These are phyloP conservation scores for Amniculicola lignicola DNA, from an alignment of 495 filamentous ascomycete species.

Conservation along the genomic window DNA sequence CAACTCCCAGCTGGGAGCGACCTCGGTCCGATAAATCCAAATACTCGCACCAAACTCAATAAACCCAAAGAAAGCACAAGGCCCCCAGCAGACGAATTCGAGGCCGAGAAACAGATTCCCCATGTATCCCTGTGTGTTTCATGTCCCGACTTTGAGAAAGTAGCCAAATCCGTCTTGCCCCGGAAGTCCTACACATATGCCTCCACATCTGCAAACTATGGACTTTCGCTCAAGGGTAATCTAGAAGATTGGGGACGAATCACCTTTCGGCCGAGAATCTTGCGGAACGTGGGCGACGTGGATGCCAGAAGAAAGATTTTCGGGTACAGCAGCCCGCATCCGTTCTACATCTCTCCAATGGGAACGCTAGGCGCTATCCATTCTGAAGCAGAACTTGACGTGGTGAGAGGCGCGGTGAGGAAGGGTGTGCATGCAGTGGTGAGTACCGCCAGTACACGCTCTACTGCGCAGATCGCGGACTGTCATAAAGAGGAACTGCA, in stretches of 20 bases:
- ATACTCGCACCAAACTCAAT: constrained; percentile 16
- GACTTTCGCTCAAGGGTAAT: constrained; percentile 23
- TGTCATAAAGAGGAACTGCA: constrained; percentile 7
- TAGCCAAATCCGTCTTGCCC: constrained; percentile 17
- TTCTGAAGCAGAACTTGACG: constrained; percentile 25
- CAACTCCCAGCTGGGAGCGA: constrained; percentile 13
- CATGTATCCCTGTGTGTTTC: constrained; percentile 23
- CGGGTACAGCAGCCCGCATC: constrained; percentile 18
- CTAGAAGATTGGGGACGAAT: constrained; percentile 22
- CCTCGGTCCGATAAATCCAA: constrained; percentile 21
- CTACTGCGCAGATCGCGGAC: constrained; percentile 12
- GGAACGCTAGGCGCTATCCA: constrained; percentile 27
- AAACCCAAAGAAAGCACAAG: constrained; percentile 5
- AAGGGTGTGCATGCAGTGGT: constrained; percentile 26
- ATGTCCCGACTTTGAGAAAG: constrained; percentile 25
- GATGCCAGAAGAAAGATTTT: constrained; percentile 18
- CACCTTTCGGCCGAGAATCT: constrained; percentile 29
- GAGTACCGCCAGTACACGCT: constrained; percentile 10
- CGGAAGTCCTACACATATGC: constrained; percentile 28
- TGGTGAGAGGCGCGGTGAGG: constrained; percentile 20
- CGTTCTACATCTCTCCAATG: constrained; percentile 34
- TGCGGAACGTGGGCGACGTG: constrained; percentile 28
- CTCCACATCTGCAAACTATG: constrained; percentile 27
- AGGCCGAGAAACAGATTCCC: constrained; percentile 9
- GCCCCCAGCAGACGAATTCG: background rate